Base-by-base conservation (phyloP, 805 yeast species). In the Saturnispora diversa region DNA sequence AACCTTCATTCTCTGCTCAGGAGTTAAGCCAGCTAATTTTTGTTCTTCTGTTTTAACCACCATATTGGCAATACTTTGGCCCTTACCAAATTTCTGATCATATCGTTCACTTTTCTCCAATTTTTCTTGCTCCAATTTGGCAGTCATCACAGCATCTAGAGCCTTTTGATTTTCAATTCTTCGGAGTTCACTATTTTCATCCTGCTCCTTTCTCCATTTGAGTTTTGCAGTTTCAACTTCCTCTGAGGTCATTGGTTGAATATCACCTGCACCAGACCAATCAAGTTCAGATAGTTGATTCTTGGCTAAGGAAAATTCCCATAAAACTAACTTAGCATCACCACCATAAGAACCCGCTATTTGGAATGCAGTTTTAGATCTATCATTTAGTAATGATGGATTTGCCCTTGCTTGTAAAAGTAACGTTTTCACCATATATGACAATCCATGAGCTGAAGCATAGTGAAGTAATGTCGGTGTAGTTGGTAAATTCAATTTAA, bases 401-500 rank as follows among this genome's bases (percentile, higher is more conserved):
- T 84, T 81, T 1, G 85, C 83, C 45, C 81, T 80, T 49, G 84
- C 56, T 35, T 71, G 77, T 9, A 70, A 66, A 20, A 88, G 56
- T 37, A 90, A 64, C 0, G 76, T 68, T 34, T 70, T 69, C 2
- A 84, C 77, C 70, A 87, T 77, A 48, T 80, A 84, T 39, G 69
- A 68, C 17, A 78, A 63, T 3, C 84, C 84, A 42, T 77, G 66
- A 7, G 77, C 67, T 0, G 96, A 63, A 0, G 95, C 90, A 55
- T 67, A 85, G 54, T 87, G 95, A 23, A 92, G 63, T 43, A 84
- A 57, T 0, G 94, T 84, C 4, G 97, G 95, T 0, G 77, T 67
- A 10, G 66, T 61, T 9, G 56, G 50, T 0, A 96, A 95, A 26
- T 68, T 58, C 5, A 90, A 57, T 15, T 33, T 35, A 45, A 77